Conservation (phyloP, 257 asterid species). For the Echium plantagineum region DNA sequence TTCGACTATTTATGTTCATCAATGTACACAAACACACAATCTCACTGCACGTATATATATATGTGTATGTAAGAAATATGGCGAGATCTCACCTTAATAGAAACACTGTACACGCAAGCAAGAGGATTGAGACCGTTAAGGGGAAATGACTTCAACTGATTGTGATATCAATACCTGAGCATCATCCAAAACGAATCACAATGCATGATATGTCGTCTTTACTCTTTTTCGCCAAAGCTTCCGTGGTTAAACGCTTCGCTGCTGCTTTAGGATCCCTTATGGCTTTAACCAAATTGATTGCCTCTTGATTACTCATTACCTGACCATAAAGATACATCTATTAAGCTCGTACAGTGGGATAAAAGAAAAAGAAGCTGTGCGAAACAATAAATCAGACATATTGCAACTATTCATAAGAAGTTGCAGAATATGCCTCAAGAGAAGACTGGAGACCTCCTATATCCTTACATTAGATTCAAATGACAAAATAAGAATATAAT, state of each 20-base stretch:
- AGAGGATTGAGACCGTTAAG: not conserved
- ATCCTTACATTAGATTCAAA: not conserved
- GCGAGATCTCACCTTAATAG: conserved; percentile 16
- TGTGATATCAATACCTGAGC: not conserved
- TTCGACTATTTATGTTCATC: conserved; percentile 6
- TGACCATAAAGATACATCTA: conserved; percentile 9
- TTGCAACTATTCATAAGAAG: not conserved
- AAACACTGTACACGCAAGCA: conserved; percentile 10
- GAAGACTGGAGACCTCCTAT: not conserved
- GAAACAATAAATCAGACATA: not conserved
- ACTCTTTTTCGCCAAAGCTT: conserved; percentile 64
- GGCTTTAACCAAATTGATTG: conserved; percentile 46
- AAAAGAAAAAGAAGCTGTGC: not conserved
- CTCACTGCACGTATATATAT: conserved; percentile 7
- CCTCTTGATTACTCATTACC: conserved; percentile 78
- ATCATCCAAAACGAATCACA: conserved; percentile 64
- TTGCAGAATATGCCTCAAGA: not conserved
- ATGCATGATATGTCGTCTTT: conserved; percentile 81
- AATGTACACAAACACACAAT: conserved; percentile 15
- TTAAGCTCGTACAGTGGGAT: not conserved
- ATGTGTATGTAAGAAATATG: conserved; percentile 7
- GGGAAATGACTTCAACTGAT: not conserved
- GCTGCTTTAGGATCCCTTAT: conserved; percentile 68
- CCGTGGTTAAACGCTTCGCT: conserved; percentile 58
- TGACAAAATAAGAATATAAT: not conserved